phyloP scores from a whole-genome alignment of 768 basidiomycete species.

The Flagelloscypha sp. region DNA sequence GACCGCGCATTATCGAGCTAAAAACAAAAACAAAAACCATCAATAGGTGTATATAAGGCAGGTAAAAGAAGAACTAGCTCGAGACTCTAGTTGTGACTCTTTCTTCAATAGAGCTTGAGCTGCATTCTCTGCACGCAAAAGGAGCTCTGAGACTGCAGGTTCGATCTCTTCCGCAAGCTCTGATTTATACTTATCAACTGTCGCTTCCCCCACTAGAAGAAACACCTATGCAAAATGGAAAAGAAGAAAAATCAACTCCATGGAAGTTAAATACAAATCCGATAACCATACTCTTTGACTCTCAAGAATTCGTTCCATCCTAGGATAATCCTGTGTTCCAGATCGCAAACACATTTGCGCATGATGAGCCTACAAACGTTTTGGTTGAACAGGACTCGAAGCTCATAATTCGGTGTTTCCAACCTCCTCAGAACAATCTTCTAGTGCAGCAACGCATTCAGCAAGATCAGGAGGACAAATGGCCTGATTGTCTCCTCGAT shows the following conservation, averaged over 20 bases:
- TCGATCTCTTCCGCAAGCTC: conserved; percentile 75
- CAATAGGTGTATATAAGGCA: not conserved
- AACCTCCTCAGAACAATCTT: conserved; percentile 77
- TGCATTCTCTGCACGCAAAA: conserved; percentile 63
- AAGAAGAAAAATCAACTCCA: not conserved
- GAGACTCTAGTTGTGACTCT: conserved; percentile 51
- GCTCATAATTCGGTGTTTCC: conserved; percentile 5
- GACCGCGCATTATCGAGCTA: conserved; percentile 53
- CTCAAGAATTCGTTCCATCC: conserved; percentile 60
- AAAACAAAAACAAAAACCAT: conserved; percentile 1
- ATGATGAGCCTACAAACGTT: conserved; percentile 44
- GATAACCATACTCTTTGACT: conserved; percentile 52
- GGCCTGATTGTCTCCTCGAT: conserved; percentile 54
- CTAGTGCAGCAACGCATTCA: conserved; percentile 72
- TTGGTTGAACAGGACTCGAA: not conserved
- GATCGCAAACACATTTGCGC: conserved; percentile 61
- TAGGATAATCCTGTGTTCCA: conserved; percentile 63
- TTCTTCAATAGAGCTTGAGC: conserved; percentile 53
- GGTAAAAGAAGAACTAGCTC: conserved; percentile 32
- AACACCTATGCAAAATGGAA: conserved; percentile 47
- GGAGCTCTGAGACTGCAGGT: conserved; percentile 69
- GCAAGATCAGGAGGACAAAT: conserved; percentile 63
- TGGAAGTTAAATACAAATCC: conserved; percentile 1
- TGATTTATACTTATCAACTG: conserved; percentile 65
- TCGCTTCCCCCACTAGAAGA: conserved; percentile 63